These are phyloP conservation scores for Emydomyces testavorans DNA, from an alignment of 2,329 filamentous ascomycete species.

Conservation along the genomic window DNA sequence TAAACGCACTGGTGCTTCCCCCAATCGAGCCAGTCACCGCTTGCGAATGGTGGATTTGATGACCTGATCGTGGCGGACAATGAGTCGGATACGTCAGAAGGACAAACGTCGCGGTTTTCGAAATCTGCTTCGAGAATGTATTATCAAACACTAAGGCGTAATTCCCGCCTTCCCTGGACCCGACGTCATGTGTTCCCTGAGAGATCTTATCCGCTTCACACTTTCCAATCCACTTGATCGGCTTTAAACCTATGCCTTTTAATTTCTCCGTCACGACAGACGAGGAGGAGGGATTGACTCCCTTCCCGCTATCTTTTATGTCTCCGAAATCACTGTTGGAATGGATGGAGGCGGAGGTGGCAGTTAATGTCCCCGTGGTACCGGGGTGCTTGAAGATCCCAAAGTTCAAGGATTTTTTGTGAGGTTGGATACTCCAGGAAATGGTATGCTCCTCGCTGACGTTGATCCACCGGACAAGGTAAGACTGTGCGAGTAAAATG, in stretches of 20 bases:
- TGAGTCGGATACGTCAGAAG: slow-evolving; percentile 86
- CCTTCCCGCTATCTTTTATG: slow-evolving; percentile 24
- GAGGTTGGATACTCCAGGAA: slow-evolving; percentile 93
- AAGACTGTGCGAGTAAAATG: slow-evolving; percentile 52
- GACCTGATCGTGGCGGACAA: slow-evolving; percentile 35
- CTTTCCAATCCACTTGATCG: slow-evolving; percentile 73
- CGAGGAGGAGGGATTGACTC: slow-evolving; percentile 48
- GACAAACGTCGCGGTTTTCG: slow-evolving; percentile 90
- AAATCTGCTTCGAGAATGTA: slow-evolving; percentile 90
- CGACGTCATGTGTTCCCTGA: slow-evolving; percentile 77
- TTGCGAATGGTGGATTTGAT: slow-evolving; percentile 42
- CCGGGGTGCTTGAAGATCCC: slow-evolving; percentile 96
- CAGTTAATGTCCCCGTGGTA: slow-evolving; percentile 41
- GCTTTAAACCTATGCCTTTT: slow-evolving; percentile 50
- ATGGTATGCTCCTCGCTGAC: slow-evolving; percentile 84
- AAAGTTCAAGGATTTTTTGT: slow-evolving; percentile 98
- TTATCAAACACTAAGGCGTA: slow-evolving; percentile 97
- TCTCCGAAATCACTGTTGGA: slow-evolving; percentile 29
- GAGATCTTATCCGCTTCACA: slow-evolving; percentile 94
- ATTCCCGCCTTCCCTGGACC: slow-evolving; percentile 66
- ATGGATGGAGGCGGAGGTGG: slow-evolving; percentile 16
- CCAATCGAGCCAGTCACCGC: slow-evolving; percentile 32
- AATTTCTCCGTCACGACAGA: slow-evolving; percentile 58
- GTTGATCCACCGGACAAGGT: slow-evolving; percentile 94
- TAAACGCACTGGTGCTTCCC: neutral